phyloP scores from a whole-genome alignment of 148 eudicot genomes.

The Beta vulgaris region DNA sequence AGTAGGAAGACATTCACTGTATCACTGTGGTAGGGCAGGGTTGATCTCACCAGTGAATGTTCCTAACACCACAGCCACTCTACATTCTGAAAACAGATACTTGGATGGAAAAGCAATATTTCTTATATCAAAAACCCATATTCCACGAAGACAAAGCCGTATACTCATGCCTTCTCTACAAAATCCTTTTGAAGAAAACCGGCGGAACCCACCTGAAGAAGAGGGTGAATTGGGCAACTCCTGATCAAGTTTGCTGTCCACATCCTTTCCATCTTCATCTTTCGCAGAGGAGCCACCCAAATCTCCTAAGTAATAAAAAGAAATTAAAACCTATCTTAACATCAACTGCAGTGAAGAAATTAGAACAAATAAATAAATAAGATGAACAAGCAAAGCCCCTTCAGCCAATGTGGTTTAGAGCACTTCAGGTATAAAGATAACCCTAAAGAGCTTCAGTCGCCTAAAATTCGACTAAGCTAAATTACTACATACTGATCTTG shows the following conservation, averaged over 20 bases:
- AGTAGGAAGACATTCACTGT: slow-evolving; percentile 65
- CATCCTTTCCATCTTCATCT: slow-evolving; percentile 73
- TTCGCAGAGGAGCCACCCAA: slow-evolving; percentile 67
- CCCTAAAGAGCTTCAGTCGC: background rate
- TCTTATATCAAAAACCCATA: slow-evolving; percentile 68
- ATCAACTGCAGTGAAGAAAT: slow-evolving; percentile 6
- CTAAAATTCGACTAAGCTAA: no score
- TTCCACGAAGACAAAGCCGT: slow-evolving; percentile 72
- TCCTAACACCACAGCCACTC: slow-evolving; percentile 90
- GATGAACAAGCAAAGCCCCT: no score
- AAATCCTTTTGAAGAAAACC: slow-evolving; percentile 94
- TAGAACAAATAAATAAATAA: background rate
- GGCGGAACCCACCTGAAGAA: slow-evolving; percentile 99
- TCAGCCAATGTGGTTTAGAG: no score
- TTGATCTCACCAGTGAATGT: slow-evolving; percentile 70
- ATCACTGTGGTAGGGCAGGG: slow-evolving; percentile 63
- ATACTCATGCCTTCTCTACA: slow-evolving; percentile 91
- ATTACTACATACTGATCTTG: background rate
- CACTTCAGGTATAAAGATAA: background rate
- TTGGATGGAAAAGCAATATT: slow-evolving; percentile 66
- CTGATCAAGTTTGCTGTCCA: slow-evolving; percentile 49
- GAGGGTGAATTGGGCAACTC: slow-evolving; percentile 88
- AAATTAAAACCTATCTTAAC: no score
- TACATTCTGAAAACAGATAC: slow-evolving; percentile 67
- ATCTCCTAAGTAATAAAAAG: slow-evolving; percentile 70